phyloP scores from a whole-genome alignment of 225 moss, liverwort and hornwort species.

The Neckera pumila region DNA sequence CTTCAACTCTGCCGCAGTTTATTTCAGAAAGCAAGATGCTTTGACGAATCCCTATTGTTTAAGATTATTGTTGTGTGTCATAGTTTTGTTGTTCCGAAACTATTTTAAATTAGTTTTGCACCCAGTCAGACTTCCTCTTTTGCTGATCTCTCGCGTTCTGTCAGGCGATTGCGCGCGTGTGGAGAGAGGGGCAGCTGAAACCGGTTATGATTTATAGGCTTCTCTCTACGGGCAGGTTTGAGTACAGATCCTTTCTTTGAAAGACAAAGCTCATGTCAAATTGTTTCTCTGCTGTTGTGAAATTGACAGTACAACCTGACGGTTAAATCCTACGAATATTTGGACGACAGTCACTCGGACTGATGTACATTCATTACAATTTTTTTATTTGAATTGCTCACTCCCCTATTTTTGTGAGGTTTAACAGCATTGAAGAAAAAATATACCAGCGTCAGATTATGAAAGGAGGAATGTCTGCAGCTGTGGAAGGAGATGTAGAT shows the following conservation, averaged over 20 bases:
- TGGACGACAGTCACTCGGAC: background rate
- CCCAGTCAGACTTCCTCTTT: background rate
- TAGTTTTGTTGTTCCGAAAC: background rate
- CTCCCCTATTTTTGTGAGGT: background rate
- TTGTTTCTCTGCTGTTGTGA: background rate
- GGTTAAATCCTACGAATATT: background rate
- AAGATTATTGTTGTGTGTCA: background rate
- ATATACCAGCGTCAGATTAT: constrained; percentile 91
- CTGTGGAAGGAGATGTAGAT: constrained; percentile 45
- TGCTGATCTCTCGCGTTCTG: background rate
- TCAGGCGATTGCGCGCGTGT: constrained; percentile 85
- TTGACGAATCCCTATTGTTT: background rate
- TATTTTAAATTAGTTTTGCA: background rate
- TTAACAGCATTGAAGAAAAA: constrained; percentile 75
- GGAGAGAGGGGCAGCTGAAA: constrained; percentile 88
- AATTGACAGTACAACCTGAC: background rate
- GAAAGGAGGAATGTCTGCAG: constrained; percentile 93
- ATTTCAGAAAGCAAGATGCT: background rate
- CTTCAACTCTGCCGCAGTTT: background rate
- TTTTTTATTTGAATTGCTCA: background rate
- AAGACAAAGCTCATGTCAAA: background rate
- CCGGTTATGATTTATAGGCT: constrained; percentile 77
- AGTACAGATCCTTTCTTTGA: background rate
- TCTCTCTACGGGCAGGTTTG: constrained; percentile 71
- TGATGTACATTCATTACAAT: background rate